Evolutionary conservation across 73 alveolate species (phyloP), one percentile per base, ranked within the genome.

Genomic region (Durusdinium trenchii): DNA sequence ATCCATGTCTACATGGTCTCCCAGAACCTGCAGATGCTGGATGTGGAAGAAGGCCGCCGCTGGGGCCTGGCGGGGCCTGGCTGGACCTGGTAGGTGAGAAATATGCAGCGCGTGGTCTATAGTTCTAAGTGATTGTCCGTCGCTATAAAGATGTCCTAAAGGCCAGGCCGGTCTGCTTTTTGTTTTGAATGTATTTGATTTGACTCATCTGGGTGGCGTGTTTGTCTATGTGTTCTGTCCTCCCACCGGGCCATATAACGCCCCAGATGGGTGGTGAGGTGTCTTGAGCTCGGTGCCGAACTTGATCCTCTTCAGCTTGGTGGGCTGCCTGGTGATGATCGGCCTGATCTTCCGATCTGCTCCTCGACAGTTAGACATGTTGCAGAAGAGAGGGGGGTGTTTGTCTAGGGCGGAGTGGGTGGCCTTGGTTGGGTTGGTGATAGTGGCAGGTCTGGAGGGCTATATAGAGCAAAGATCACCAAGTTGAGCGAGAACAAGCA

Each of bases 301-400:
- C 42, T 89, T 91, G 78, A 52, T 91, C 60, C 60, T 91, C 60
- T 91, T 91, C 87, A 91, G 98, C 82, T 76, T 91, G 48, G 85
- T 91, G 57, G 98, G 98, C 98, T 91, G 98, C 89, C 98, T 91
- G 10, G 51, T 91, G 57, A 91, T 91, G 98, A 91, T 48, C 76
- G 98, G 98, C 45, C n/a, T 91, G 61, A 76, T 91, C 61, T 91
- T 91, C 76, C 54, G 76, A 54, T 91, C 98, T 18, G 98, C 35
- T n/a, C 36, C 87, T 67, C 45, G 94, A n/a, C n/a, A n/a, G n/a
- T n/a, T n/a, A n/a, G n/a, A n/a, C n/a, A n/a, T n/a, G n/a, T n/a
- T n/a, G n/a, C n/a, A n/a, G n/a, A n/a, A n/a, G n/a, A n/a, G n/a
- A n/a, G n/a, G n/a, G n/a, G n/a, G n/a, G n/a, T n/a, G n/a, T n/a